Evolutionary conservation across 148 eudicot species (phyloP).

Genomic region (Silene conica): DNA sequence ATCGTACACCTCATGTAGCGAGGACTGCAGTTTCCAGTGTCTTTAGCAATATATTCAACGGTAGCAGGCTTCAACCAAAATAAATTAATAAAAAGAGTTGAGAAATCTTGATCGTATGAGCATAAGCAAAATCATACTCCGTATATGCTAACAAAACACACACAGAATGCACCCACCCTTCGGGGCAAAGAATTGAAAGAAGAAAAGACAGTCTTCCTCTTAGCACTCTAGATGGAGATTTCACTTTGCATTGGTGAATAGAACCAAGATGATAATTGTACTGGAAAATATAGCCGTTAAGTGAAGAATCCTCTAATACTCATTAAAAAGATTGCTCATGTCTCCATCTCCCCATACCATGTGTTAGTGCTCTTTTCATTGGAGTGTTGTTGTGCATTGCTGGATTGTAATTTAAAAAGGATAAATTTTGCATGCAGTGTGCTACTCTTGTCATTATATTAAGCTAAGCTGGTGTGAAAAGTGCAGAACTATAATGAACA

Average conservation of each 20-base stretch:
- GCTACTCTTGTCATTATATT: too few relatives aligned
- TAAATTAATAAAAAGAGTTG: neutral
- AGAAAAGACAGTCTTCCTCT: neutral
- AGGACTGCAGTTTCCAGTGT: constrained; percentile 96
- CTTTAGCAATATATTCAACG: constrained; percentile 73
- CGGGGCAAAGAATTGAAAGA: neutral
- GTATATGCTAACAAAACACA: neutral
- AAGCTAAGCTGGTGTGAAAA: too few relatives aligned
- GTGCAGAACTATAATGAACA: too few relatives aligned
- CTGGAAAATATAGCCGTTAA: neutral
- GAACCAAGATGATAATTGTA: neutral
- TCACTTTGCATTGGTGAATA: too few relatives aligned
- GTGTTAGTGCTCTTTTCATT: too few relatives aligned
- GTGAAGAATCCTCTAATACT: neutral
- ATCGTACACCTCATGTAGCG: constrained; percentile 91
- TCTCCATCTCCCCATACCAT: too few relatives aligned
- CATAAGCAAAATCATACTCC: neutral
- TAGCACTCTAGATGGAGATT: too few relatives aligned
- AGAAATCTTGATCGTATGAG: constrained; percentile 4
- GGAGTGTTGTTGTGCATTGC: neutral
- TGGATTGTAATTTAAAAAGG: neutral
- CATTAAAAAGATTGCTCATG: neutral
- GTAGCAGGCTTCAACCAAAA: constrained; percentile 44
- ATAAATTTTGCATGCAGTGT: neutral
- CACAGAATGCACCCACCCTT: neutral